Base-by-base conservation (phyloP, 306 rosid species). In the Ochetophila trinervis region DNA sequence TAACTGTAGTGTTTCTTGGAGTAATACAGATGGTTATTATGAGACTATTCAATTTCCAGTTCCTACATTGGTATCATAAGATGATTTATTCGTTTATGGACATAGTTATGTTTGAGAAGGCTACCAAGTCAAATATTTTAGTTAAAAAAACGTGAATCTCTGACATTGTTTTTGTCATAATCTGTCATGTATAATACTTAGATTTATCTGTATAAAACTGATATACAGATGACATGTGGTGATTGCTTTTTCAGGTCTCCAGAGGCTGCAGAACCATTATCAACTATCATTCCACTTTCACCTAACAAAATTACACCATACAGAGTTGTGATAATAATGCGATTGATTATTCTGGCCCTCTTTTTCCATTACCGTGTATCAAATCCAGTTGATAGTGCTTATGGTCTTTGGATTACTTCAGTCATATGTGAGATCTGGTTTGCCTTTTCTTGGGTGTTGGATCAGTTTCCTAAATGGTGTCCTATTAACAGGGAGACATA, bases 391-490 rank as follows among this genome's bases (percentile, higher is more conserved):
- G 96, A 90, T 34, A 86, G 94, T 80, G 99, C 99, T 66, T 90
- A 61, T 71, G 99, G 90, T 76, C 84, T 93, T 61, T 93, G 99
- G 99, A 70, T 93, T 81, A 93, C 99, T 68, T 93, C 99, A 12
- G 70, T 93, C 56, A 84, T 87, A 70, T 93, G 99, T 70, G 99
- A 93, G 84, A 93, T 93, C 79, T 93, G 99, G 99, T 93, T 93
- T 55, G 99, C 91, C 47, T 78, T 90, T 78, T 93, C 99, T 6
- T 93, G 99, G 99, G 90, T 90, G 53, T 68, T 93, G 67, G 97
- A 93, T 86, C 99, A 93, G 85, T 93, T 93, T 83, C 97, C 99
- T 22, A 90, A 93, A 82, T 90, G 97, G 99, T 86, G 35, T 84
- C 99, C 99, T 12, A 74, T 93, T 77, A 70, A 83, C 27, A 83